A percentile compares a stretch with the other conserved stretches of the same genome.
Evolutionary conservation across 2,329 filamentous ascomycete genomes (phyloP).

Genomic region (Aspergillus amoenus): DNA sequence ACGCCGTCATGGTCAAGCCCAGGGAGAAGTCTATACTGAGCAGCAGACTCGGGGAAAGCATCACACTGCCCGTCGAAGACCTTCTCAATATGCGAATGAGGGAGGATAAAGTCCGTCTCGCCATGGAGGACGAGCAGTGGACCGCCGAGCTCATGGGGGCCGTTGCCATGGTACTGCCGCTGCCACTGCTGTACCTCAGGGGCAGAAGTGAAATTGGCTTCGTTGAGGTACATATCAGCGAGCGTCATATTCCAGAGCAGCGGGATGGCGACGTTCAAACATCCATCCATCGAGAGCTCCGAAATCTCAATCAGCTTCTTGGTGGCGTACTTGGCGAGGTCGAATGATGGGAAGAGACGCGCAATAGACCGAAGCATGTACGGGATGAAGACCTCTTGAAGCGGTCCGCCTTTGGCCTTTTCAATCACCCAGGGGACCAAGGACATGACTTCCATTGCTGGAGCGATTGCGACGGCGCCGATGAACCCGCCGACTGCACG

Average conservation of each 20-base stretch:
- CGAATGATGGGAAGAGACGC: background rate
- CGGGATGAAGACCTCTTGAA: background rate
- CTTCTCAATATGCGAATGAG: background rate
- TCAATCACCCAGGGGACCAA: background rate
- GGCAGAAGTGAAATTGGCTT: background rate
- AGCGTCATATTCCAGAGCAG: background rate
- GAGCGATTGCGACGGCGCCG: conserved; percentile 8
- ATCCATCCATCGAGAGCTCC: background rate
- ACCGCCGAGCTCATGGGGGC: background rate
- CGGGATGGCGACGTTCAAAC: background rate
- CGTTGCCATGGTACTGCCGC: background rate
- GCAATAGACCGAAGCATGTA: background rate
- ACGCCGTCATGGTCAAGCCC: background rate
- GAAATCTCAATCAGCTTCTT: background rate
- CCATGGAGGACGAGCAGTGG: background rate
- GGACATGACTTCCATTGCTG: background rate
- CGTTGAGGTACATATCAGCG: background rate
- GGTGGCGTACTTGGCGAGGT: background rate
- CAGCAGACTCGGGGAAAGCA: background rate
- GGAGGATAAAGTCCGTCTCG: background rate
- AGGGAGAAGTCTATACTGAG: background rate
- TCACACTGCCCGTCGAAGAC: background rate
- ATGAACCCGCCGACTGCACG: conserved; percentile 8
- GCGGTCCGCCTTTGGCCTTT: background rate
- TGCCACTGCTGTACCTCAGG: background rate